phyloP scores from a whole-genome alignment of 2,329 filamentous ascomycete species.

The Pseudogymnoascus sp. region DNA sequence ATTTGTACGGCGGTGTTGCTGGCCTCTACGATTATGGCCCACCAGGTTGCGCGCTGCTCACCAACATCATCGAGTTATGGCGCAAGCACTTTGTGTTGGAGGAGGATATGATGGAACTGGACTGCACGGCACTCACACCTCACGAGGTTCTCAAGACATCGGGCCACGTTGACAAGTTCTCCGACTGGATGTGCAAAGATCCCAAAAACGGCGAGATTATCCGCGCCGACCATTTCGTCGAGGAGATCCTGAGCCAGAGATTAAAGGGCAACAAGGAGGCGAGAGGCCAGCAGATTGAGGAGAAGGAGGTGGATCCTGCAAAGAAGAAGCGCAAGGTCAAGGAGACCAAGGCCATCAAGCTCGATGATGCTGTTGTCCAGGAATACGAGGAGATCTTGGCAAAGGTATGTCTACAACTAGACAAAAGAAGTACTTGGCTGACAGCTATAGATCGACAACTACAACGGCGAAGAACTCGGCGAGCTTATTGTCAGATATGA shows the following conservation, averaged over 20 bases:
- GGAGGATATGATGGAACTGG: conserved; percentile 67
- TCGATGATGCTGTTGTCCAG: conserved; percentile 75
- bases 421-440: conserved; percentile 10
- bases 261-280: conserved; percentile 89
- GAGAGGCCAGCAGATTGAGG: conserved; percentile 70
- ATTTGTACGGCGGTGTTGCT: conserved; percentile 84
- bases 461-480: conserved; percentile 76
- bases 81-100: conserved; percentile 66
- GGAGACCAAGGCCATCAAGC: conserved; percentile 68
- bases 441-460: conserved; percentile 73
- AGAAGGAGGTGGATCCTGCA: conserved; percentile 61
- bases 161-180: conserved; percentile 93
- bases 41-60: conserved; percentile 59
- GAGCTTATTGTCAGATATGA: conserved; percentile 84
- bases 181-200: conserved; percentile 98
- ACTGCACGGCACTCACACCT: conserved; percentile 87
- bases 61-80: conserved; percentile 64
- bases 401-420: conserved; percentile 35
- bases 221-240: conserved; percentile 90
- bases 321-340: conserved; percentile 88
- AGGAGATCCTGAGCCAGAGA: conserved; percentile 81
- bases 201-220: conserved; percentile 96
- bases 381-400: conserved; percentile 91
- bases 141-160: conserved; percentile 90
- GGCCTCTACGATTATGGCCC: conserved; percentile 69